Percentiles rank a stretch among this genome's conserved stretches.
phyloP scores from a whole-genome alignment of 164 flowering plant genomes.

The Macadamia integrifolia region DNA sequence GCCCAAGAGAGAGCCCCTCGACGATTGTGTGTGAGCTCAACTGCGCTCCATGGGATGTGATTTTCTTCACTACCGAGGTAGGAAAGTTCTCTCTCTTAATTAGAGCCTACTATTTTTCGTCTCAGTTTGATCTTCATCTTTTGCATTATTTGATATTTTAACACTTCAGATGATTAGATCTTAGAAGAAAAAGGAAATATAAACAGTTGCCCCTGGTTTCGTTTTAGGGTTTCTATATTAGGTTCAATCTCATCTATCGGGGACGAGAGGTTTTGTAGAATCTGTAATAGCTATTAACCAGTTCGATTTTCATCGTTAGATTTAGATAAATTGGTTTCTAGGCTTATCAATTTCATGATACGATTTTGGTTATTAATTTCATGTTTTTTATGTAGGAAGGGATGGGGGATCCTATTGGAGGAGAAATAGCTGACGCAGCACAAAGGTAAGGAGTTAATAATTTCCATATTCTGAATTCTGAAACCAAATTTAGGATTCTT shows the following conservation, averaged over 20 bases:
- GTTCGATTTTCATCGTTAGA: background rate
- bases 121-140: background rate
- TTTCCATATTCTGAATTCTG: no score
- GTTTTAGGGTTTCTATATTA: background rate
- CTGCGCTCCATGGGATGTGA: background rate
- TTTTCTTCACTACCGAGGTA: background rate
- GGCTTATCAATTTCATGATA: background rate
- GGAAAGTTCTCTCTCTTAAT: no score
- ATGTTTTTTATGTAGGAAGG: background rate
- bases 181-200: background rate
- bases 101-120: background rate
- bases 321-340: background rate
- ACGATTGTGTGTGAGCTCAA: background rate
- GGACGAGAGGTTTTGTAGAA: background rate
- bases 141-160: no score
- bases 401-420: background rate
- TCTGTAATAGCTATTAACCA: background rate
- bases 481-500: no score
- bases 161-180: background rate
- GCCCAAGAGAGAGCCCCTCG: background rate
- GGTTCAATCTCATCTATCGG: background rate
- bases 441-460: background rate
- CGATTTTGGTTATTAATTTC: background rate
- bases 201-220: background rate
- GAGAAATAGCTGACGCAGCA: background rate